Evolutionary conservation across 2,329 filamentous ascomycete species (phyloP).

Genomic region (Alternaria postmessia): DNA sequence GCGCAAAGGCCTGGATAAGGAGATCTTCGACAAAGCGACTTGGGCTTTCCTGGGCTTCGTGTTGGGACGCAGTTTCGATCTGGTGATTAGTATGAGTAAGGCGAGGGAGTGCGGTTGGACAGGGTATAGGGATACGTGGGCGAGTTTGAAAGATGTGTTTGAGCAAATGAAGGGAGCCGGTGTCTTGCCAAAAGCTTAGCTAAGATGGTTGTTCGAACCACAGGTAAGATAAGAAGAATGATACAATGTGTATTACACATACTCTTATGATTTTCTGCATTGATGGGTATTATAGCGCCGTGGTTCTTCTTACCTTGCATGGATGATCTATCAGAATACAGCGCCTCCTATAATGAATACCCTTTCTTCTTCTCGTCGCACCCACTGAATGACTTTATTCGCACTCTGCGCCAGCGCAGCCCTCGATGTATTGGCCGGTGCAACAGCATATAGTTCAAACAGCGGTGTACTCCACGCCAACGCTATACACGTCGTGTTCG

Average conservation of each 20-base stretch:
- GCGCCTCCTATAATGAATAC: slow-evolving; percentile 98
- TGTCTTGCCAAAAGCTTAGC: slow-evolving; percentile 19
- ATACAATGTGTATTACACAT: not conserved
- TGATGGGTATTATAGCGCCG: not conserved
- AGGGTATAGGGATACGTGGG: slow-evolving; percentile 50
- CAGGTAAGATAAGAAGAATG: not conserved
- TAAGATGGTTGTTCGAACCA: not conserved
- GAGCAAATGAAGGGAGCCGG: slow-evolving; percentile 43
- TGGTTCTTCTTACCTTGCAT: not conserved
- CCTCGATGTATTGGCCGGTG: slow-evolving; percentile 71
- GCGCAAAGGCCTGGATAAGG: slow-evolving; percentile 48
- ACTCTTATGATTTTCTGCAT: not conserved
- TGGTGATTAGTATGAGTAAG: slow-evolving; percentile 30
- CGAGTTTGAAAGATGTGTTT: slow-evolving; percentile 50
- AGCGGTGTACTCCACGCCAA: slow-evolving; percentile 90
- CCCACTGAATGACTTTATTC: slow-evolving; percentile 90
- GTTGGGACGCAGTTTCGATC: slow-evolving; percentile 53
- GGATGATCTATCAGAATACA: slow-evolving; percentile 61
- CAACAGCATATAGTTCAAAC: slow-evolving; percentile 96
- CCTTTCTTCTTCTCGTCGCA: slow-evolving; percentile 88
- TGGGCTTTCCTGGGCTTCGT: slow-evolving; percentile 57
- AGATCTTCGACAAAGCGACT: slow-evolving; percentile 55
- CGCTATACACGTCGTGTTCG: slow-evolving; percentile 73
- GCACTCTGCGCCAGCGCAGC: slow-evolving; percentile 81
- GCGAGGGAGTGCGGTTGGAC: slow-evolving; percentile 40